phyloP scores from a whole-genome alignment of 1,139 yeast species.

The Hyphopichia buzzinii region DNA sequence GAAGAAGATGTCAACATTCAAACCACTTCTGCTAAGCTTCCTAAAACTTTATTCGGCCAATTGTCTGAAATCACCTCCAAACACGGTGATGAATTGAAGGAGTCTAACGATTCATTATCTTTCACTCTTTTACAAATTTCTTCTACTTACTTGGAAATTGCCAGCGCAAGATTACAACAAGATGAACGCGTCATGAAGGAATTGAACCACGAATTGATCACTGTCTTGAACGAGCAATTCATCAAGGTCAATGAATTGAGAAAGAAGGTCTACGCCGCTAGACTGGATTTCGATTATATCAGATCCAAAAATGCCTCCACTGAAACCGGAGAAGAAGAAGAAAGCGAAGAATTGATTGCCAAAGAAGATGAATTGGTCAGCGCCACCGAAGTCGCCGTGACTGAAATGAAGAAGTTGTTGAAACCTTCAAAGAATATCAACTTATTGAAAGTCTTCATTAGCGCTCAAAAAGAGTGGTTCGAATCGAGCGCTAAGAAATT shows the following conservation, averaged over 20 bases:
- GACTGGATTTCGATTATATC: conserved; percentile 68
- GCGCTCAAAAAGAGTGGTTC: conserved; percentile 68
- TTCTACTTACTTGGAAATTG: conserved; percentile 59
- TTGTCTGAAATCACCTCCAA: conserved; percentile 35
- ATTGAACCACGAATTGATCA: conserved; percentile 54
- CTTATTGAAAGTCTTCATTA: conserved; percentile 59
- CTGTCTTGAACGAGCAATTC: conserved; percentile 54
- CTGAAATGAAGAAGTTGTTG: conserved; percentile 68
- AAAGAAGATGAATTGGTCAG: conserved; percentile 77
- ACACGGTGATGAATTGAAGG: conserved; percentile 41
- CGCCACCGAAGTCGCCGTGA: conserved; percentile 74
- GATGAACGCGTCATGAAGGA: conserved; percentile 58
- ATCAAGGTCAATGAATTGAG: conserved; percentile 60
- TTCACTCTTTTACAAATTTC: conserved; percentile 56
- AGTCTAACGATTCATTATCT: conserved; percentile 46
- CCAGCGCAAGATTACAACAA: conserved; percentile 61
- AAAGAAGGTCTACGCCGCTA: conserved; percentile 64
- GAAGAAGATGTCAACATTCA: conserved; percentile 25
- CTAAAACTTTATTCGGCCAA: conserved; percentile 47
- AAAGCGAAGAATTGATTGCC: conserved; percentile 56
- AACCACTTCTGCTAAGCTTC: conserved; percentile 33
- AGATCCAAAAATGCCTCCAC: conserved; percentile 38
- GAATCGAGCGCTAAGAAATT: conserved; percentile 44
- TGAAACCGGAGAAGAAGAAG: conserved; percentile 23
- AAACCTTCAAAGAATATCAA: conserved; percentile 64